Percentiles rank a stretch among this genome's conserved stretches.
Evolutionary conservation across 306 rosid species (phyloP).

Genomic region (Pyrus betulifolia): DNA sequence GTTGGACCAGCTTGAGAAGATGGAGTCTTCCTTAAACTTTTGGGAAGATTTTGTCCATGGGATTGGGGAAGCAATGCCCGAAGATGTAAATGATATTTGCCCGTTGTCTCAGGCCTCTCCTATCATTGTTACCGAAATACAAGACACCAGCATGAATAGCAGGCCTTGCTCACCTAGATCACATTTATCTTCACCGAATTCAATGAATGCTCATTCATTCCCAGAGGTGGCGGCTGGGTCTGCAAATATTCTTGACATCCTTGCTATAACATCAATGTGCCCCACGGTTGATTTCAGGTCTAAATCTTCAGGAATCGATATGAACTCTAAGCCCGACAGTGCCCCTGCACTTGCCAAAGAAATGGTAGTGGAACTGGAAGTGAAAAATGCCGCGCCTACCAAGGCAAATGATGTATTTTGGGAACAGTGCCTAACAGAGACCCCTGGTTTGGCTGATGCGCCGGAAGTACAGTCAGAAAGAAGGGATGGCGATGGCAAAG

Average conservation of each 20-base stretch:
- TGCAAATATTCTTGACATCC: conserved; percentile 5
- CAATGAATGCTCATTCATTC: conserved; percentile 16
- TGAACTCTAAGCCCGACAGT: conserved; percentile 20
- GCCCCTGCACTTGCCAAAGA: conserved; percentile 1
- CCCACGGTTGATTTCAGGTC: not conserved
- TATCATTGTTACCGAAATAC: conserved; percentile 11
- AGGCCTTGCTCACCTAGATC: conserved; percentile 18
- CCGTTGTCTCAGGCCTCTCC: conserved; percentile 14
- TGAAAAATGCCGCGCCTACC: not conserved
- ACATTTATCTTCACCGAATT: conserved; percentile 13
- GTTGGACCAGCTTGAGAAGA: conserved; percentile 16
- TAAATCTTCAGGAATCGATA: conserved; percentile 18
- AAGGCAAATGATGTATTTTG: conserved; percentile 28
- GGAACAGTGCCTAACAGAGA: conserved; percentile 37
- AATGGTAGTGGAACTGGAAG: not conserved
- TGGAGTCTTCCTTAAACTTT: conserved; percentile 22
- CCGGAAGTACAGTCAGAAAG: conserved; percentile 6
- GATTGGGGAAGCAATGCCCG: not conserved
- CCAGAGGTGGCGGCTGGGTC: conserved; percentile 13
- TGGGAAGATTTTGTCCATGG: conserved; percentile 18
- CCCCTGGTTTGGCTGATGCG: conserved; percentile 16
- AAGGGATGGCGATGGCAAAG: not conserved
- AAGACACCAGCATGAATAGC: conserved; percentile 2
- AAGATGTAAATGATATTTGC: conserved; percentile 11
- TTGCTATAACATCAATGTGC: conserved; percentile 8